Conservation (phyloP, 805 yeast genomes). For the Wickerhamiella sorbophila region DNA sequence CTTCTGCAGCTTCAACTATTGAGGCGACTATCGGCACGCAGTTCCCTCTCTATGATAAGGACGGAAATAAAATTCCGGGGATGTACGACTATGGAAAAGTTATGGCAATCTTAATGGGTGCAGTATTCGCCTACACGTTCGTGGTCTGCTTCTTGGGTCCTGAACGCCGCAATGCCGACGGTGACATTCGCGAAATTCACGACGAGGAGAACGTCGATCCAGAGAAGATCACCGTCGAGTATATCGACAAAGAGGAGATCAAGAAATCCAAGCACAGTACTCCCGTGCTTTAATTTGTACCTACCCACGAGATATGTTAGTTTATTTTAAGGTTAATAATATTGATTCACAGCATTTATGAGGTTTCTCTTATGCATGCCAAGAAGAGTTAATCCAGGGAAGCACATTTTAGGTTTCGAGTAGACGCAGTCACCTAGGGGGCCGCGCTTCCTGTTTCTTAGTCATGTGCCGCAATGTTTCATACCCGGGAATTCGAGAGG, state of each 20-base stretch:
- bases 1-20: constrained; percentile 58
- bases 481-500: too few species aligned
- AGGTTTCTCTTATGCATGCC: too few species aligned
- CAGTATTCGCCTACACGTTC: constrained; percentile 41
- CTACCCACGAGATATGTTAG: background rate
- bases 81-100: constrained; percentile 50
- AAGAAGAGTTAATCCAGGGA: too few species aligned
- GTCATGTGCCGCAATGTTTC: too few species aligned
- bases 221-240: background rate
- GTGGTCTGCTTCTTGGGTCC: constrained; percentile 42
- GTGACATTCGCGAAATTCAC: background rate
- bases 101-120: constrained; percentile 56
- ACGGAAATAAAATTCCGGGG: constrained; percentile 23
- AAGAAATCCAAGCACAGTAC: too few species aligned
- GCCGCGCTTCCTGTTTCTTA: too few species aligned
- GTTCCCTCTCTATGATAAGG: constrained; percentile 35
- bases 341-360: background rate
- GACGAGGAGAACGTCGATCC: background rate
- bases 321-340: too few species aligned
- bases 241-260: background rate
- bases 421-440: too few species aligned
- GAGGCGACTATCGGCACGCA: constrained; percentile 47
- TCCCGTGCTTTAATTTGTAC: too few species aligned
- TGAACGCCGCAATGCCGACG: constrained; percentile 23
- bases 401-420: too few species aligned